Percentiles rank a stretch among this genome's conserved stretches.
phyloP scores from a whole-genome alignment of 305 asterid species.

The Coffea humblotiana region DNA sequence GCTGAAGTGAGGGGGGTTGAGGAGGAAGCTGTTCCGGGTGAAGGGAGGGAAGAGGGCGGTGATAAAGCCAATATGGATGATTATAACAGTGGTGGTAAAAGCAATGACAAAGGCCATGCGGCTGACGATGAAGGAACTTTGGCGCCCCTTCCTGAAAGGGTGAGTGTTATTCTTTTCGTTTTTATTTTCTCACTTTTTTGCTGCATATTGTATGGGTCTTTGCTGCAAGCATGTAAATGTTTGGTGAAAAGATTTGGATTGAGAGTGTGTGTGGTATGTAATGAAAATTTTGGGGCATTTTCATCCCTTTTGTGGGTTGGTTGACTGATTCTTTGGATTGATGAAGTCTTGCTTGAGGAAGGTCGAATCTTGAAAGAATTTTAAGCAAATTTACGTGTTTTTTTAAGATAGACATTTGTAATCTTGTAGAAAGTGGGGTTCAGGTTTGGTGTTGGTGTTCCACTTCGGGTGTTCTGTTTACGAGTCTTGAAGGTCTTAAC shows the following conservation, averaged over 20 bases:
- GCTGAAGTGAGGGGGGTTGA: conserved; percentile 35
- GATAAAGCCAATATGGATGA: conserved; percentile 61
- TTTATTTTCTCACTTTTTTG: background rate
- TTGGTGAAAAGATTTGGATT: background rate
- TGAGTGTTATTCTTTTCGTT: conserved; percentile 17
- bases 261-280: background rate
- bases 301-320: background rate
- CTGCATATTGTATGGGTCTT: background rate
- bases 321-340: background rate
- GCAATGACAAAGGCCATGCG: conserved; percentile 51
- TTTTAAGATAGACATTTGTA: background rate
- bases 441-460: background rate
- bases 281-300: background rate
- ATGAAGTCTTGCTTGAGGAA: background rate
- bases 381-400: background rate
- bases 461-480: background rate
- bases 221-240: background rate
- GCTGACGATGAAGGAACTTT: conserved; percentile 63
- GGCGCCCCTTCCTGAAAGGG: conserved; percentile 72
- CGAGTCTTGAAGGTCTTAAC: background rate
- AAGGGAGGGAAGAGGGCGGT: conserved; percentile 41
- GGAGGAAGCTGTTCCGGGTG: conserved; percentile 38
- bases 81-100: conserved; percentile 48
- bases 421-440: background rate
- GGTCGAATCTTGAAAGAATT: background rate